Percentiles rank a stretch among this genome's conserved stretches.
phyloP scores from a whole-genome alignment of 495 filamentous ascomycete genomes.

The Aspergillus kassunensis region DNA sequence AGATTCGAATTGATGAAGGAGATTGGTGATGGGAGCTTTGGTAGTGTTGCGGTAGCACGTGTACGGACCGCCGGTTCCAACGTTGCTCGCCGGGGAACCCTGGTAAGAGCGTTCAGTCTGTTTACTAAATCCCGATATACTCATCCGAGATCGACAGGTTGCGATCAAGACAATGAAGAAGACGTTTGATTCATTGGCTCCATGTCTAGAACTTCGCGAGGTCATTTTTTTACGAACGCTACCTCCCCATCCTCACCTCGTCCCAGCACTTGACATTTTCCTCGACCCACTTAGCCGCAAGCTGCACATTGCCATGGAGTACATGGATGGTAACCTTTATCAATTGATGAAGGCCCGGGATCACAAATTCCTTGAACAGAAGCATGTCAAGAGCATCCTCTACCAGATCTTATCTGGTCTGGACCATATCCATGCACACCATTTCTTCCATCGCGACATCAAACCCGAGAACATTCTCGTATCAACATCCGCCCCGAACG shows the following conservation, averaged over 20 bases:
- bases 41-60: constrained; percentile 87
- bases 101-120: constrained; percentile 57
- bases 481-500: constrained; percentile 80
- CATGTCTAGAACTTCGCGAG: constrained; percentile 88
- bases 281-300: constrained; percentile 93
- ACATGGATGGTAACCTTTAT: constrained; percentile 99
- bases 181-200: constrained; percentile 85
- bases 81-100: constrained; percentile 83
- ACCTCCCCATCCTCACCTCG: constrained; percentile 83
- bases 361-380: constrained; percentile 84
- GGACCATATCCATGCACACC: constrained; percentile 93
- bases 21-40: constrained; percentile 98
- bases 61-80: constrained; percentile 85
- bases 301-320: constrained; percentile 98
- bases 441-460: constrained; percentile 99
- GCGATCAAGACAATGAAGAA: constrained; percentile 99
- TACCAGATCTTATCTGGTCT: constrained; percentile 95
- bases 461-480: constrained; percentile 99
- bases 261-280: constrained; percentile 98
- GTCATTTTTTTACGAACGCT: constrained; percentile 93
- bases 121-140: background rate
- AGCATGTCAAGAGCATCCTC: constrained; percentile 94
- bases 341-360: constrained; percentile 98
- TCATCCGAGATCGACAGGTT: constrained; percentile 56
- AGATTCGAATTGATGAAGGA: constrained; percentile 97